A percentile compares a stretch with the other conserved stretches of the same genome.
Conservation (phyloP, 2,329 filamentous ascomycete species). For the Colletotrichum sublineola region DNA sequence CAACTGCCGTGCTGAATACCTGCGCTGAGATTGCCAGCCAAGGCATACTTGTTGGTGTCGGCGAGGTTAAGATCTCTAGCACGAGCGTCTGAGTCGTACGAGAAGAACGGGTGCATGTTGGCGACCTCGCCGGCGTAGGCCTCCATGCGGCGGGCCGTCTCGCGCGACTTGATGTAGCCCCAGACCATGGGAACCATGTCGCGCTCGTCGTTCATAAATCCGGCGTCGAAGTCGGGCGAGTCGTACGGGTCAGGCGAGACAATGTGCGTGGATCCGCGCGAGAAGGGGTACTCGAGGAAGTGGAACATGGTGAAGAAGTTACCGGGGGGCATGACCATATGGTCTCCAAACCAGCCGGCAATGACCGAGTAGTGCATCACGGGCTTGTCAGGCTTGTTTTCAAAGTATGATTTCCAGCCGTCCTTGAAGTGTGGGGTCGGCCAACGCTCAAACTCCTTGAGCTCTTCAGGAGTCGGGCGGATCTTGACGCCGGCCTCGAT, state of each 20-base stretch:
- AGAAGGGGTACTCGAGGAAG: constrained; percentile 84
- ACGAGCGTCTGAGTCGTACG: constrained; percentile 76
- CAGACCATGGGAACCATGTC: constrained; percentile 90
- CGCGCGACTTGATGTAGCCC: constrained; percentile 86
- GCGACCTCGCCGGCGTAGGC: constrained; percentile 82
- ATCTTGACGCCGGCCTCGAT: constrained; percentile 87
- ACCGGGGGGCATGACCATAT: constrained; percentile 76
- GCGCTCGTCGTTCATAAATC: constrained; percentile 88
- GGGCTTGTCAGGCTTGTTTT: constrained; percentile 86
- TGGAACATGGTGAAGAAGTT: constrained; percentile 90
- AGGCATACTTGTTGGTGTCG: constrained; percentile 82
- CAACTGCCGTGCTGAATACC: constrained; percentile 82
- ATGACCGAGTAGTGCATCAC: constrained; percentile 90
- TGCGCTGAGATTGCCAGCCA: constrained; percentile 77
- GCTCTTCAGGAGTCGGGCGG: constrained; percentile 76
- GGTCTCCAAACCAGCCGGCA: constrained; percentile 73
- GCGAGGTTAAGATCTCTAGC: constrained; percentile 80
- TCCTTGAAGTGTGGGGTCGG: constrained; percentile 80
- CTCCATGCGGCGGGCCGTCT: constrained; percentile 83
- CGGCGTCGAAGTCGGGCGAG: constrained; percentile 81
- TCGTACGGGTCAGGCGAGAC: constrained; percentile 80
- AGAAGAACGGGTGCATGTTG: constrained; percentile 78
- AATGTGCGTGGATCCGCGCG: constrained; percentile 79
- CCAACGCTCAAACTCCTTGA: constrained; percentile 78
- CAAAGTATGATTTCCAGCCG: constrained; percentile 86